A percentile compares a stretch with the other conserved stretches of the same genome.
phyloP scores from a whole-genome alignment of 805 yeast genomes.

The Yarrowia yakushimensis region DNA sequence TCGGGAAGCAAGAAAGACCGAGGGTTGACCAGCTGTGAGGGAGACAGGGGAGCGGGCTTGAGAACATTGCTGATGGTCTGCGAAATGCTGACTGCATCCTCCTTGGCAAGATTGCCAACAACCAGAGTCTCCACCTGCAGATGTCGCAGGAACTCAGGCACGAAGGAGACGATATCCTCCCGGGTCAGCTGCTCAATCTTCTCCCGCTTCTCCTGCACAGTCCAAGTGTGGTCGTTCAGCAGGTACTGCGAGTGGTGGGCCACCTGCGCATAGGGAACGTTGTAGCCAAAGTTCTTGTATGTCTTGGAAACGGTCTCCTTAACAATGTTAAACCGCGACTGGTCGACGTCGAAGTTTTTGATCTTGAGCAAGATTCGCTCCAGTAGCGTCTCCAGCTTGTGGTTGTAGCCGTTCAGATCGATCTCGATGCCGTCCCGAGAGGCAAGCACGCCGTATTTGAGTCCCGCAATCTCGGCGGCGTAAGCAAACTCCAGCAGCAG shows the following conservation, averaged over 20 bases:
- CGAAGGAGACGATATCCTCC: conserved; percentile 50
- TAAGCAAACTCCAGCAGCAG: conserved; percentile 71
- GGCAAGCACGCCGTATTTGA: conserved; percentile 53
- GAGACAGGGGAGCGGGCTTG: conserved; percentile 42
- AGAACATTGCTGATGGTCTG: conserved; percentile 44
- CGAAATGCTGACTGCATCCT: conserved; percentile 52
- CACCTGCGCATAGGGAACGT: conserved; percentile 76
- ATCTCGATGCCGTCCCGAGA: conserved; percentile 70
- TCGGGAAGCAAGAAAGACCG: conserved; percentile 41
- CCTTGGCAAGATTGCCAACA: conserved; percentile 64
- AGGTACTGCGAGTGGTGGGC: conserved; percentile 59
- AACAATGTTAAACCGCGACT: conserved; percentile 60
- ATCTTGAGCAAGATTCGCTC: conserved; percentile 57
- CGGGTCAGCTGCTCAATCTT: conserved; percentile 47
- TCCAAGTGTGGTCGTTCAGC: conserved; percentile 70
- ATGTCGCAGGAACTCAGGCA: conserved; percentile 54
- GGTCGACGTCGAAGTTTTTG: conserved; percentile 47
- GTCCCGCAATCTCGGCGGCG: conserved; percentile 80
- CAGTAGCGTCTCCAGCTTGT: conserved; percentile 65
- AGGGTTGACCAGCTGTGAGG: conserved; percentile 45
- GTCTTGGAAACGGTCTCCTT: conserved; percentile 62
- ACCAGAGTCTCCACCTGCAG: conserved; percentile 67
- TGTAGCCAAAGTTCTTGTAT: conserved; percentile 63
- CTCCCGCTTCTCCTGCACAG: conserved; percentile 55
- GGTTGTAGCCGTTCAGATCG: conserved; percentile 74